These are phyloP conservation scores for Coleophoma eucalyptorum DNA, from an alignment of 2,329 filamentous ascomycete genomes.

Conservation along the genomic window DNA sequence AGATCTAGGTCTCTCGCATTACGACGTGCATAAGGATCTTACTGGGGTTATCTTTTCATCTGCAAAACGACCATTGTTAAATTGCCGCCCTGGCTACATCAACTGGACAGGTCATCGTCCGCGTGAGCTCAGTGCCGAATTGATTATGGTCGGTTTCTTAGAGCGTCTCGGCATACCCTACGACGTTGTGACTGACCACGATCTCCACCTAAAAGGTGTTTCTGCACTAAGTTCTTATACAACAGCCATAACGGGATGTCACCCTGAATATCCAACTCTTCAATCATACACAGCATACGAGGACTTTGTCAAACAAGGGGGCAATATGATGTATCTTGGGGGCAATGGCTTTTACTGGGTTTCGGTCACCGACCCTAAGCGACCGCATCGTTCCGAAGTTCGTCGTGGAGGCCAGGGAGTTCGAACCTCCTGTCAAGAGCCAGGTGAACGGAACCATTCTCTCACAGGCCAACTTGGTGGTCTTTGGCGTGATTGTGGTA, in stretches of 20 bases:
- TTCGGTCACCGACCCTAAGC: slow-evolving; percentile 15
- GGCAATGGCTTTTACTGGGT: slow-evolving; percentile 34
- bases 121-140: slow-evolving; percentile 31
- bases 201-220: slow-evolving; percentile 23
- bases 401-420: slow-evolving; percentile 30
- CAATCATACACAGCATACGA: slow-evolving; percentile 24
- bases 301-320: slow-evolving; percentile 24
- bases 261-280: slow-evolving; percentile 30
- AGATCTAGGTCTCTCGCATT: slow-evolving; percentile 33
- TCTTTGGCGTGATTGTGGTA: slow-evolving; percentile 28
- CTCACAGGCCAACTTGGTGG: slow-evolving; percentile 28
- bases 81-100: slow-evolving; percentile 31
- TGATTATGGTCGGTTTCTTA: slow-evolving; percentile 30
- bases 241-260: slow-evolving; percentile 27
- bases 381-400: slow-evolving; percentile 29
- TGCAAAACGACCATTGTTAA: slow-evolving; percentile 31
- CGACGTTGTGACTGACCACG: slow-evolving; percentile 33
- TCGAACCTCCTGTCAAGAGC: slow-evolving; percentile 22
- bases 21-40: slow-evolving; percentile 33
- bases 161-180: slow-evolving; percentile 27
- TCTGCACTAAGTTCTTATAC: slow-evolving; percentile 15
- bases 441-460: slow-evolving; percentile 25
- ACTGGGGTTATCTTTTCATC: slow-evolving; percentile 29
- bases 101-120: slow-evolving; percentile 31
- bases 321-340: slow-evolving; percentile 33